Base-by-base conservation (phyloP, 2,329 filamentous ascomycete genomes). In the Trichoderma guizhouense region DNA sequence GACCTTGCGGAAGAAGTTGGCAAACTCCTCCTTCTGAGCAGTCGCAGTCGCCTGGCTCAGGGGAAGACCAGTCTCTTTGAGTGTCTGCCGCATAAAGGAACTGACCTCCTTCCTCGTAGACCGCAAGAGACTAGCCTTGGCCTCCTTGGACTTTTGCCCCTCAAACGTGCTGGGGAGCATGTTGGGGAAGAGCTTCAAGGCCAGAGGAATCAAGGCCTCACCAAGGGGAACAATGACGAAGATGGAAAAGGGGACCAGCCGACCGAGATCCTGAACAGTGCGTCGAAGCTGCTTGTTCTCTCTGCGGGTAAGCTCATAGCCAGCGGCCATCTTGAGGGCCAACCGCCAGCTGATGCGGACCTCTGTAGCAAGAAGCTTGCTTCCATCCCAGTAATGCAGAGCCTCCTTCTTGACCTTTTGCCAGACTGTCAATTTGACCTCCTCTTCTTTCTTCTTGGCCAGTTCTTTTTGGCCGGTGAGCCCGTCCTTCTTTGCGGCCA, bases 181-280 rank as follows among this genome's bases (percentile, higher is more conserved):
- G 83, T 98, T 98, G 81, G 96, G 96, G 89, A 99, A 99, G 60
- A 99, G 85, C 84, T 93, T 97, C 64, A 99, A 87, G 8, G 95
- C 96, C 61, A 99, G 87, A 2, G 96, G 96, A 26, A 98, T 89
- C 58, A 99, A 88, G 43, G 98, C 86, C 84, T 99, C 96, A 72
- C 95, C 96, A 76, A 99, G 97, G 1, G 96, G 96, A 51, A 99
- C 94, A 76, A 99, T 95, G 77, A 99, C 89, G 82, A 99, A 99
- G 76, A 98, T 92, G 8, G 95, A 97, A 82, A 99, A 99, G 18
- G 96, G 96, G 15, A 99, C 93, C 72, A 99, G 85, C 18, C 96
- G 95, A 39, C 90, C 94, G 61, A 99, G 87, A 84, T 99, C 96
- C 82, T 97, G 93, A 18, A 98, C 94, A 12, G 96, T 99, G 79